Percentiles rank a stretch among this genome's conserved stretches.
phyloP scores from a whole-genome alignment of 1,139 yeast genomes.

The Taiozyma sp. region DNA sequence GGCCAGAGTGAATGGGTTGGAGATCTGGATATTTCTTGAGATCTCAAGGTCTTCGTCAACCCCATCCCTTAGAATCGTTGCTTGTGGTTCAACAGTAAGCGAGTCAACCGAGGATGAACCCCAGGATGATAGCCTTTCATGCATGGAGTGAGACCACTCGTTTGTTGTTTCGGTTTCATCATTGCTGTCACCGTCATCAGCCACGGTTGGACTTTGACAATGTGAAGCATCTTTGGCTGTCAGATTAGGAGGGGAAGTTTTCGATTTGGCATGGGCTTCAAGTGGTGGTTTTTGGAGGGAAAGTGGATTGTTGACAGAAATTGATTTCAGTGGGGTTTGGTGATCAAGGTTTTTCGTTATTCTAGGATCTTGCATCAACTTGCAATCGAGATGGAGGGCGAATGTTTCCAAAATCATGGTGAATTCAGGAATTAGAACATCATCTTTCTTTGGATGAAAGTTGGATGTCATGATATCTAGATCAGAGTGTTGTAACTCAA shows the following conservation, averaged over 20 bases:
- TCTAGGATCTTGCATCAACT: neutral
- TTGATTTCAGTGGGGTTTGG: neutral
- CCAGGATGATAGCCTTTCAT: slow-evolving; percentile 20
- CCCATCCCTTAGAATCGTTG: neutral
- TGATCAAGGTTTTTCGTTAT: neutral
- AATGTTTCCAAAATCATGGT: neutral
- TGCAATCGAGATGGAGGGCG: neutral
- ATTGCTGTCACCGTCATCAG: slow-evolving; percentile 1
- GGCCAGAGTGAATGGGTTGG: slow-evolving; percentile 27
- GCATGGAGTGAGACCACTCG: slow-evolving; percentile 13
- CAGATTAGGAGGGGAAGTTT: neutral
- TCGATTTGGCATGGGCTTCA: neutral
- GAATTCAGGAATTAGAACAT: slow-evolving; percentile 11
- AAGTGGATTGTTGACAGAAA: neutral
- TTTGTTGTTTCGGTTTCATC: neutral
- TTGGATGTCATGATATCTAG: slow-evolving; percentile 30
- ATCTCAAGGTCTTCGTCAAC: slow-evolving; percentile 22
- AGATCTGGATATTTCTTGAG: slow-evolving; percentile 19
- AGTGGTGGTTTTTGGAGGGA: no score
- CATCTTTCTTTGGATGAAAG: slow-evolving; percentile 41
- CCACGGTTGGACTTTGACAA: neutral
- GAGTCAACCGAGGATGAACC: slow-evolving; percentile 8
- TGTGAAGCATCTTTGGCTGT: neutral
- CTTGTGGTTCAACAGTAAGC: slow-evolving; percentile 5
- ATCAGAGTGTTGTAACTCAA: slow-evolving; percentile 17